Percentiles rank a stretch among this genome's conserved stretches.
Evolutionary conservation across 495 filamentous ascomycete species (phyloP).

Genomic region (Neurospora terricola): DNA sequence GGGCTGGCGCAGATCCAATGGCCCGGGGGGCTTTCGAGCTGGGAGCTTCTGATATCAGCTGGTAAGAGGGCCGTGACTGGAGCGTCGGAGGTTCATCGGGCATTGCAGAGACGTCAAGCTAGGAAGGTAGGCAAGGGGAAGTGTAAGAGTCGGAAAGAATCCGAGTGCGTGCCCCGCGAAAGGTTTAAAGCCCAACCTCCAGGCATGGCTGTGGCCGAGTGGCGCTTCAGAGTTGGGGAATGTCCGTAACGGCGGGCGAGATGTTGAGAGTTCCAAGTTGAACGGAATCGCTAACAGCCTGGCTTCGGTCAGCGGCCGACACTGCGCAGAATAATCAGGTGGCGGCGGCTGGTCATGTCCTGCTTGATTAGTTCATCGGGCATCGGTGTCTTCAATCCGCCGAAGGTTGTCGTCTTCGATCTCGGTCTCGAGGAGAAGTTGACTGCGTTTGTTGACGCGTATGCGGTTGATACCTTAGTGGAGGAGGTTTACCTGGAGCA

Average conservation of each 20-base stretch:
- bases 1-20: neutral
- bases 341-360: neutral
- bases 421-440: neutral
- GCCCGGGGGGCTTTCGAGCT: neutral
- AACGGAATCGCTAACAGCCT: neutral
- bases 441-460: neutral
- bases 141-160: neutral
- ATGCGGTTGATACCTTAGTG: neutral
- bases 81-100: neutral
- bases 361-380: neutral
- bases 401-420: neutral
- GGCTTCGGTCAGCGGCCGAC: neutral
- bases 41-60: neutral
- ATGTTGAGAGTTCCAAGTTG: neutral
- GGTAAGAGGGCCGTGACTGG: neutral
- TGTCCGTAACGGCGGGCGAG: slow-evolving; percentile 10
- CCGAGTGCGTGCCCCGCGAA: neutral
- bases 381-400: neutral
- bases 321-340: neutral
- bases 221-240: slow-evolving; percentile 12
- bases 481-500: neutral
- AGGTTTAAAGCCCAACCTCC: neutral
- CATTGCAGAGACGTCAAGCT: neutral
- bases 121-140: neutral
- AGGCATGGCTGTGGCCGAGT: neutral